A percentile compares a stretch with the other conserved stretches of the same genome.
Conservation (phyloP, 805 yeast genomes). For the Pichia gijzeniarum region DNA sequence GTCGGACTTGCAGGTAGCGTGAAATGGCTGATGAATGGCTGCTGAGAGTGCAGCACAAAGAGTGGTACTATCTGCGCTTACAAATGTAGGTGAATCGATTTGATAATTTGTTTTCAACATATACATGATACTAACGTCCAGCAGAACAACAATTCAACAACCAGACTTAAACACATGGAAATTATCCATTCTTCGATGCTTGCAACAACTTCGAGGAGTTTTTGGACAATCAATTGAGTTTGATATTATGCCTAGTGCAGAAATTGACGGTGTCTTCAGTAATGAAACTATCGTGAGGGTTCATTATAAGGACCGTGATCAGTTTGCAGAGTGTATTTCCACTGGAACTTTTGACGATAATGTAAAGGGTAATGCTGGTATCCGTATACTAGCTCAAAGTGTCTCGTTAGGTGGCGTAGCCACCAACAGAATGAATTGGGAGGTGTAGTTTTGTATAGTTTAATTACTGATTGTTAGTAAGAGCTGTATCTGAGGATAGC, state of each 20-base stretch:
- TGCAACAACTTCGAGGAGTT: slow-evolving; percentile 23
- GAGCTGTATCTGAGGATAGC: neutral
- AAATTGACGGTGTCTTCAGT: neutral
- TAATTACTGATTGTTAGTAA: neutral
- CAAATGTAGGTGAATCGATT: slow-evolving; percentile 13
- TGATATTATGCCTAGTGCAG: slow-evolving; percentile 17
- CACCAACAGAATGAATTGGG: neutral
- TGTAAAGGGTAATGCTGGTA: slow-evolving; percentile 8
- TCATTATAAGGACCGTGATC: slow-evolving; percentile 17
- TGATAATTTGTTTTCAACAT: neutral
- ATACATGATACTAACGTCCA: slow-evolving; percentile 6
- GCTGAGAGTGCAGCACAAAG: slow-evolving; percentile 4
- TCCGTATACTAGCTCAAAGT: slow-evolving; percentile 4
- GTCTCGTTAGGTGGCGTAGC: slow-evolving; percentile 6
- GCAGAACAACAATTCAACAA: slow-evolving; percentile 1
- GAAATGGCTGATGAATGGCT: slow-evolving; percentile 4
- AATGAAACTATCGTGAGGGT: slow-evolving; percentile 19
- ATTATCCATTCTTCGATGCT: slow-evolving; percentile 16
- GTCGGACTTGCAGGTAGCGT: neutral
- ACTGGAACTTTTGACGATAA: slow-evolving; percentile 13
- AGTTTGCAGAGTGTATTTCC: slow-evolving; percentile 18
- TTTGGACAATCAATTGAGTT: slow-evolving; percentile 25
- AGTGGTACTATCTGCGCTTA: slow-evolving; percentile 16
- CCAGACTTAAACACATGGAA: slow-evolving; percentile 25
- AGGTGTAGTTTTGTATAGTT: neutral